Evolutionary conservation across 805 yeast genomes (phyloP).

Genomic region (Sugiyamaella chiloensis): DNA sequence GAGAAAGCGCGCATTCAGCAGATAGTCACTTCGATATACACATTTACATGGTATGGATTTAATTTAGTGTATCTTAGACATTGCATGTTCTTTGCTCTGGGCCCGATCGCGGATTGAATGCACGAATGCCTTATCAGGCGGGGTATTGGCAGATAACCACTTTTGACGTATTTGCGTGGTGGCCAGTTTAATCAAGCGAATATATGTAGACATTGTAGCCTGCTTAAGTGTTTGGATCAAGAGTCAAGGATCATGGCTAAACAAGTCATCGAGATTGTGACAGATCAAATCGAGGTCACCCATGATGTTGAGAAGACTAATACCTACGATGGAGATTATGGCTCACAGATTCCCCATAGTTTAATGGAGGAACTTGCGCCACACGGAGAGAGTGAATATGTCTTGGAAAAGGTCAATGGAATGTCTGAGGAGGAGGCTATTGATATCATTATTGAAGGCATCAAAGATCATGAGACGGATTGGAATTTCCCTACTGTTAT

Average conservation of each 20-base stretch:
- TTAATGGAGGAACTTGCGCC: conserved; percentile 19
- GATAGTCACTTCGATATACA: too few relatives aligned
- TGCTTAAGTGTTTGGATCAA: too few relatives aligned
- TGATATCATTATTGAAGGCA: conserved; percentile 32
- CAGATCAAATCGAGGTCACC: neutral
- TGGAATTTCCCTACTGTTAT: conserved; percentile 42
- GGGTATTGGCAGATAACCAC: too few relatives aligned
- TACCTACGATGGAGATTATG: conserved; percentile 2
- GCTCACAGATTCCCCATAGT: conserved; percentile 9
- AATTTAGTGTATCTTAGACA: too few relatives aligned
- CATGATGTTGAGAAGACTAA: conserved; percentile 6
- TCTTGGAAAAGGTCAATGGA: conserved; percentile 15
- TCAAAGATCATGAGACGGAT: conserved; percentile 44
- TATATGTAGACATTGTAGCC: too few relatives aligned
- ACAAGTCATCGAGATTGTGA: neutral
- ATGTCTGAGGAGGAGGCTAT: conserved; percentile 40
- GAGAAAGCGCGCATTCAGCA: too few relatives aligned
- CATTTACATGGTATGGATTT: too few relatives aligned
- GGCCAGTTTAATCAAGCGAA: too few relatives aligned
- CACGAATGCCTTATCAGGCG: too few relatives aligned
- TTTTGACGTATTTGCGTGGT: too few relatives aligned
- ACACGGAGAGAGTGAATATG: conserved; percentile 19
- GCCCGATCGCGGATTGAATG: too few relatives aligned
- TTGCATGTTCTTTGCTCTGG: too few relatives aligned
- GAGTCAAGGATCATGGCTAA: neutral